A percentile compares a stretch with the other conserved stretches of the same genome.
These are phyloP conservation scores for Yamadazyma akitaensis DNA, from an alignment of 805 yeast genomes.

Conservation along the genomic window DNA sequence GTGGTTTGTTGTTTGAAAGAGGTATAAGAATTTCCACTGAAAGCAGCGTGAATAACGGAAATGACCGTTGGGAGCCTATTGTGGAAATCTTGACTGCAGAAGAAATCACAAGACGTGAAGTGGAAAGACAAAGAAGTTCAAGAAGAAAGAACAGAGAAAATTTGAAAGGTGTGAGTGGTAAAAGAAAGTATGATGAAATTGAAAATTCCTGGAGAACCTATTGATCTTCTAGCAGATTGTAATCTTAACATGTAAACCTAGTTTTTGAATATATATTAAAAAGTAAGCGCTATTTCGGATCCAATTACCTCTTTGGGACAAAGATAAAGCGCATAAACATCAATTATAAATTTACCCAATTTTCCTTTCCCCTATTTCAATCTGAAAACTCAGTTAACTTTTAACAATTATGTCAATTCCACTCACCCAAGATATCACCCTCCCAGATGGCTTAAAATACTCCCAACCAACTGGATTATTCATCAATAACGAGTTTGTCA, in stretches of 20 bases:
- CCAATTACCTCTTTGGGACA: not conserved
- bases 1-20: conserved; percentile 43
- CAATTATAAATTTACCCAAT: not conserved
- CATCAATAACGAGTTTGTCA: conserved; percentile 43
- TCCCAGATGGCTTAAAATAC: conserved; percentile 50
- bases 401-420: conserved; percentile 3
- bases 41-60: conserved; percentile 72
- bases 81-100: conserved; percentile 83
- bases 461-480: conserved; percentile 62
- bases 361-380: not conserved
- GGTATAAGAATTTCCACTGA: conserved; percentile 46
- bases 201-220: conserved; percentile 23
- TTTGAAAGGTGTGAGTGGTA: conserved; percentile 44
- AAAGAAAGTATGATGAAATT: conserved; percentile 53
- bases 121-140: conserved; percentile 87
- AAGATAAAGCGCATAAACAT: not conserved
- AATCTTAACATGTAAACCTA: not conserved
- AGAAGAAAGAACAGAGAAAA: conserved; percentile 92
- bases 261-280: not conserved
- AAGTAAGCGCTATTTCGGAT: not conserved
- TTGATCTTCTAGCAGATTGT: not conserved
- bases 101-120: conserved; percentile 93
- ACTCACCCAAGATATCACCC: conserved; percentile 32
- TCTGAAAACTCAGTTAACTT: not conserved
- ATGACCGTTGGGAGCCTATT: conserved; percentile 83